A percentile compares a stretch with the other conserved stretches of the same genome.
Evolutionary conservation across 163 green algal species (phyloP).

Genomic region (Coccomyxa subellipsoidea): DNA sequence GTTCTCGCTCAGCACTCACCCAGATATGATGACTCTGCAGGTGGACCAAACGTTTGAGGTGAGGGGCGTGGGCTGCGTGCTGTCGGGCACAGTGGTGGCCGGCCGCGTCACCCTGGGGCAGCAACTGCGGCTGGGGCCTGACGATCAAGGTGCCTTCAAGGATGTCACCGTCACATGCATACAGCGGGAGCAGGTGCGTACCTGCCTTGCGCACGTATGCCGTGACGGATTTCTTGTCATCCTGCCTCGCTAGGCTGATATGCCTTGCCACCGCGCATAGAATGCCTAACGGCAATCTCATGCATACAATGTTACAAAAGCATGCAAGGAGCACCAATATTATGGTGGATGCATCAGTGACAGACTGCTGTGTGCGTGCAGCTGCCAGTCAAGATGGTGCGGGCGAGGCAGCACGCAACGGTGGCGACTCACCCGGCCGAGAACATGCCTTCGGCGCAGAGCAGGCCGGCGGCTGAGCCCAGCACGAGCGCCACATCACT

Average conservation of each 20-base stretch:
- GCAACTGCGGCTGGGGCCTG: conserved; percentile 89
- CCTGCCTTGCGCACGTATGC: not conserved
- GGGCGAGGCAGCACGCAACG: conserved; percentile 54
- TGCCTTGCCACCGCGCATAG: too few species aligned
- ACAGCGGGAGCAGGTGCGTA: conserved; percentile 85
- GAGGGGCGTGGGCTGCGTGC: conserved; percentile 88
- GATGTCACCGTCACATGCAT: conserved; percentile 85
- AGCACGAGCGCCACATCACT: too few species aligned
- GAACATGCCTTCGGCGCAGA: not conserved
- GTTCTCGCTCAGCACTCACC: too few species aligned
- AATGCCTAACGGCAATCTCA: too few species aligned
- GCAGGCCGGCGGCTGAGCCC: not conserved
- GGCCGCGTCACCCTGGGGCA: conserved; percentile 59
- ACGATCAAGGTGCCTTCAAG: conserved; percentile 52
- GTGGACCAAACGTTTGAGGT: conserved; percentile 93
- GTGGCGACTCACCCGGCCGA: conserved; percentile 36
- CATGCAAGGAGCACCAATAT: too few species aligned
- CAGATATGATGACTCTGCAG: conserved; percentile 35
- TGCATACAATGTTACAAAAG: too few species aligned
- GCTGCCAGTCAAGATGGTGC: conserved; percentile 55
- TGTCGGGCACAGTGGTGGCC: conserved; percentile 74
- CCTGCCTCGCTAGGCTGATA: too few species aligned
- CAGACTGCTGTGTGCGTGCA: conserved; percentile 41
- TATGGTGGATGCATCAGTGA: too few species aligned
- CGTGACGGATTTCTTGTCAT: too few species aligned